Evolutionary conservation across 441 rosid species (phyloP), one percentile per base, ranked within the genome.

Genomic region (Pelargonium australe): DNA sequence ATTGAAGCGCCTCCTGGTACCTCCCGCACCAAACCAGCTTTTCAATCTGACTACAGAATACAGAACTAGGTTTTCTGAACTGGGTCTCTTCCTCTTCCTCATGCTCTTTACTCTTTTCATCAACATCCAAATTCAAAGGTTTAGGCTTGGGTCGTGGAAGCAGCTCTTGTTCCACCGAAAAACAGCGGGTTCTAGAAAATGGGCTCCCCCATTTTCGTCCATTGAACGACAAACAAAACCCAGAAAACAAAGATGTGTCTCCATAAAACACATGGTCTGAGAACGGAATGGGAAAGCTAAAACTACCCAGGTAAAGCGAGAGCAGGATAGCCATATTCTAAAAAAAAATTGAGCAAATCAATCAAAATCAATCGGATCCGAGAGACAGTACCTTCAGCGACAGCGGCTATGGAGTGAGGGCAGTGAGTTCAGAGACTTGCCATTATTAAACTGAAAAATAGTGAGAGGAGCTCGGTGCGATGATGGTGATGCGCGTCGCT

Each of bases 21-120:
- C 83, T 82, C 68, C 73, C 81, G 67, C 77, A 79, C 70, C 91
- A 73, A 62, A 81, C 95, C 66, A 86, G 76, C 79, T 91, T 89
- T 70, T 89, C 91, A 41, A 94, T 83, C 87, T 89, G 95, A 78
- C 92, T 79, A 78, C 97, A 89, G 12, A 91, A 20, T 70, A 85
- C 72, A 0, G 73, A 73, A 67, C 80, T 77, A 44, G 91, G 79
- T 79, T 74, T 86, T 28, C 69, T 79, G 12, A 76, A 51, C 73
- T 55, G 84, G 40, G 78, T 67, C 68, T 78, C 83, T 25, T 41
- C 69, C 20, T 71, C 41, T 20, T 55, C 55, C 23, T 23, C 40
- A 34, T 4, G 40, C 40, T 34, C 7, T 34, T 34, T 1, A 34
- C 63, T 28, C 14, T 19, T 49, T 20, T 70, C 80, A 14, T 66